phyloP scores from a whole-genome alignment of 192 early-diverging fungal species.

The Umbelopsis isabellina region DNA sequence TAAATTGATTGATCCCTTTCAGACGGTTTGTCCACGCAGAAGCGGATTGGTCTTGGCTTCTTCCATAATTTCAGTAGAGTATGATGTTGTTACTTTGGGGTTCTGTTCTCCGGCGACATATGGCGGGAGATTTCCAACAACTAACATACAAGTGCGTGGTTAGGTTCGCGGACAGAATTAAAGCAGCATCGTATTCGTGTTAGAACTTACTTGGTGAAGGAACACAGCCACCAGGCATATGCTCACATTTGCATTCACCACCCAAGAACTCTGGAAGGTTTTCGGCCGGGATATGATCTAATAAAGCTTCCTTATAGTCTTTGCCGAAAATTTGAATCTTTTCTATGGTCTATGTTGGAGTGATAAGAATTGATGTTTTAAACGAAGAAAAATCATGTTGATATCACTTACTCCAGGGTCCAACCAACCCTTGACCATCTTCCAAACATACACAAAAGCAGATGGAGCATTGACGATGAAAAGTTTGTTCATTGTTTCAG shows the following conservation, averaged over 20 bases:
- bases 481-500: conserved; percentile 90
- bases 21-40: not conserved
- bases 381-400: not conserved
- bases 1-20: too few species aligned
- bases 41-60: conserved; percentile 22
- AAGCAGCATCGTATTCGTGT: not conserved
- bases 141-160: not conserved
- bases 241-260: conserved; percentile 71
- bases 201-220: conserved; percentile 39
- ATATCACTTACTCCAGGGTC: conserved; percentile 64
- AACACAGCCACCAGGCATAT: conserved; percentile 71
- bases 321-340: conserved; percentile 70
- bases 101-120: conserved; percentile 22
- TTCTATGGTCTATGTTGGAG: conserved; percentile 42
- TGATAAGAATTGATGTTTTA: not conserved
- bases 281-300: conserved; percentile 66
- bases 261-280: conserved; percentile 75
- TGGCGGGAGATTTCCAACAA: conserved; percentile 30
- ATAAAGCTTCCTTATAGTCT: conserved; percentile 58
- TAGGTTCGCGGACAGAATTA: not conserved
- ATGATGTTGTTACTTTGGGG: conserved; percentile 30
- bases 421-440: conserved; percentile 74
- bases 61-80: conserved; percentile 35
- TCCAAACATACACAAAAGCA: conserved; percentile 86
- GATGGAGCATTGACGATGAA: conserved; percentile 93